phyloP scores from a whole-genome alignment of 768 basidiomycete species.

The Cubamyces sp. region DNA sequence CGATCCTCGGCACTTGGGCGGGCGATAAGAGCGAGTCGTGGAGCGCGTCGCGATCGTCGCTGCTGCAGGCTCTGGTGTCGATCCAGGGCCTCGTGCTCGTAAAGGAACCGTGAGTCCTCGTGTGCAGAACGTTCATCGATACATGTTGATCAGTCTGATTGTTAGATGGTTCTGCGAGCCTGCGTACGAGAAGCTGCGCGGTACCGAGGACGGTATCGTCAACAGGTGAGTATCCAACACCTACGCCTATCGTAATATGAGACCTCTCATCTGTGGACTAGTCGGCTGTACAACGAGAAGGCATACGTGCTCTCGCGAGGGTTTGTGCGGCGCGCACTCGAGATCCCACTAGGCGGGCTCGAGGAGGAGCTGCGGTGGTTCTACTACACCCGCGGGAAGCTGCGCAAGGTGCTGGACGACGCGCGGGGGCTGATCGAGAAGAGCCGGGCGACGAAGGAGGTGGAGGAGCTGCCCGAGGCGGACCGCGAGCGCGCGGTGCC shows the following conservation, averaged over 20 bases:
- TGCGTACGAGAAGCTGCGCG: conserved; percentile 89
- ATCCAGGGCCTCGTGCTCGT: conserved; percentile 94
- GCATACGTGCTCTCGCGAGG: conserved; percentile 89
- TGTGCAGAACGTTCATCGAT: neutral
- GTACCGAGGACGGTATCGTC: conserved; percentile 86
- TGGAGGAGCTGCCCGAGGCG: conserved; percentile 33
- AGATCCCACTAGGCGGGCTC: conserved; percentile 72
- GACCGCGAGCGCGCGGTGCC: conserved; percentile 63
- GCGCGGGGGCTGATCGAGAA: conserved; percentile 68
- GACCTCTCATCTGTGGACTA: conserved; percentile 35
- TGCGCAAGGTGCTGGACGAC: conserved; percentile 70
- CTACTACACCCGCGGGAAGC: conserved; percentile 65
- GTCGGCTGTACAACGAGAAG: conserved; percentile 91
- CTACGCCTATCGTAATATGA: conserved; percentile 3
- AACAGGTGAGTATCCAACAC: conserved; percentile 61
- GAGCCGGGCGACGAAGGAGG: conserved; percentile 52
- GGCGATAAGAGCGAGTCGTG: conserved; percentile 89
- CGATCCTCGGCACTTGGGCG: conserved; percentile 90
- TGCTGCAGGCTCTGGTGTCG: conserved; percentile 91
- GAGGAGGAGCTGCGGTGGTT: conserved; percentile 74
- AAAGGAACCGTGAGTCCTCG: conserved; percentile 77
- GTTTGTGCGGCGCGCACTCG: conserved; percentile 88
- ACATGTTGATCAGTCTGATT: neutral
- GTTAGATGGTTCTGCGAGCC: conserved; percentile 89
- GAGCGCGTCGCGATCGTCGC: conserved; percentile 81